Conservation (phyloP, 257 asterid species). For the Verbena officinalis region DNA sequence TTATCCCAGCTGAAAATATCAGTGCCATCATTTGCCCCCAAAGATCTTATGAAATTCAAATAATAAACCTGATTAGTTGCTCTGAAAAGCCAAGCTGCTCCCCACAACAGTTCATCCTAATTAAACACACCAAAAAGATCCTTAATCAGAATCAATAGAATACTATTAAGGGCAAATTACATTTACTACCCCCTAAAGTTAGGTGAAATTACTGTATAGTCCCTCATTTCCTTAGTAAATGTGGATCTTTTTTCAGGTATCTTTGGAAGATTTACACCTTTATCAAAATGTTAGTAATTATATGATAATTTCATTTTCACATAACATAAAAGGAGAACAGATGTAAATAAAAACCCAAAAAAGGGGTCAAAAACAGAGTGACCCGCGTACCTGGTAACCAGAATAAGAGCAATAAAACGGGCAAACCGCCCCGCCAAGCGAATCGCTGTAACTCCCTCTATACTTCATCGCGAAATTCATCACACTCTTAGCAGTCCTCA, state of each 20-base stretch:
- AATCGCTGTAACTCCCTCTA: slow-evolving; percentile 80
- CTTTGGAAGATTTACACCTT: no score
- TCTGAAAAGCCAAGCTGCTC: slow-evolving; percentile 80
- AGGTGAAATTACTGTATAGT: no score
- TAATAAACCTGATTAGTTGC: slow-evolving; percentile 72
- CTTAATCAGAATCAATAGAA: not conserved
- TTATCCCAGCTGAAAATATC: slow-evolving; percentile 93
- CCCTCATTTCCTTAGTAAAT: no score
- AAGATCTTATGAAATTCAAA: slow-evolving; percentile 43
- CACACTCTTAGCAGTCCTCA: slow-evolving; percentile 59
- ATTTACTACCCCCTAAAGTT: no score
- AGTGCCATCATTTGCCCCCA: slow-evolving; percentile 60
- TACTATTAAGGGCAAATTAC: no score
- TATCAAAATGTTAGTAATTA: no score
- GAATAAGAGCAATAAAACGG: slow-evolving; percentile 90
- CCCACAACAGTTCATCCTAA: slow-evolving; percentile 89
- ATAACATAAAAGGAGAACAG: no score
- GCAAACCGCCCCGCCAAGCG: slow-evolving; percentile 68
- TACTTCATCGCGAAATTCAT: slow-evolving; percentile 67
- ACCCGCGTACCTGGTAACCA: slow-evolving; percentile 59
- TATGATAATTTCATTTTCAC: no score
- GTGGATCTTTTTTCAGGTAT: no score
- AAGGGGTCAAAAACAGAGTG: no score
- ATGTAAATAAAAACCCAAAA: no score
- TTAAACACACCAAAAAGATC: not conserved